Conservation (phyloP, 139 green algal genomes). For the Ulvella scutata region DNA sequence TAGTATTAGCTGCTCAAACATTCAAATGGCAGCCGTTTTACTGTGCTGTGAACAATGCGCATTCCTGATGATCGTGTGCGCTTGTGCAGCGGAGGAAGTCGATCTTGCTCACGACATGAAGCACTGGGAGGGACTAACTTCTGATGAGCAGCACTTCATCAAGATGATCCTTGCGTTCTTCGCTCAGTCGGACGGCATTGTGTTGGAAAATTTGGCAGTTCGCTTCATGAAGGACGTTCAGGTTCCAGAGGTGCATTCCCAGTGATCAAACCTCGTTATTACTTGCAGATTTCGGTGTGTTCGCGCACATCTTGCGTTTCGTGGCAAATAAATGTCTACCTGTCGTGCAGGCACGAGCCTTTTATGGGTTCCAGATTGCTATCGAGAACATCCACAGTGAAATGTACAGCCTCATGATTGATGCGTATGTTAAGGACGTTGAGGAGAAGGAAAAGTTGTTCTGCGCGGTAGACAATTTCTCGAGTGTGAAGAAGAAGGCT, state of each 20-base stretch:
- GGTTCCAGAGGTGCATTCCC: slow-evolving; percentile 61
- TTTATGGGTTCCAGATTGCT: slow-evolving; percentile 98
- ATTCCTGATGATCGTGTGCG: not conserved
- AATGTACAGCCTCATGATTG: slow-evolving; percentile 98
- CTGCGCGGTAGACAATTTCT: slow-evolving; percentile 85
- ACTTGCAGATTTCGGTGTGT: not conserved
- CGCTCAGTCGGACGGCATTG: slow-evolving; percentile 90
- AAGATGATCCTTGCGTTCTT: slow-evolving; percentile 97
- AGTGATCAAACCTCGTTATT: not conserved
- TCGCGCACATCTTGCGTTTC: not conserved
- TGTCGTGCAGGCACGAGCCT: slow-evolving; percentile 83
- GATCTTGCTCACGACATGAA: slow-evolving; percentile 80
- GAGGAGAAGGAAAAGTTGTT: slow-evolving; percentile 68
- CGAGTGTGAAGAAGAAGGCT: slow-evolving; percentile 83
- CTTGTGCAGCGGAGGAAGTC: slow-evolving; percentile 76
- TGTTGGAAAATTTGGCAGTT: slow-evolving; percentile 88
- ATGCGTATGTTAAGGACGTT: slow-evolving; percentile 92
- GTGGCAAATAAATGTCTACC: not conserved
- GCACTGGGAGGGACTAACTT: slow-evolving; percentile 82
- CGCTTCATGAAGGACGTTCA: slow-evolving; percentile 94
- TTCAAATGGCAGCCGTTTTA: no score
- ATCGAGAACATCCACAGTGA: slow-evolving; percentile 99
- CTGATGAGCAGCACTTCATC: slow-evolving; percentile 90
- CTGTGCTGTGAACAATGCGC: no score
- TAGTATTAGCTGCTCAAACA: no score